phyloP scores from a whole-genome alignment of 345 rosid genomes.

The Diplotaxis tenuifolia region DNA sequence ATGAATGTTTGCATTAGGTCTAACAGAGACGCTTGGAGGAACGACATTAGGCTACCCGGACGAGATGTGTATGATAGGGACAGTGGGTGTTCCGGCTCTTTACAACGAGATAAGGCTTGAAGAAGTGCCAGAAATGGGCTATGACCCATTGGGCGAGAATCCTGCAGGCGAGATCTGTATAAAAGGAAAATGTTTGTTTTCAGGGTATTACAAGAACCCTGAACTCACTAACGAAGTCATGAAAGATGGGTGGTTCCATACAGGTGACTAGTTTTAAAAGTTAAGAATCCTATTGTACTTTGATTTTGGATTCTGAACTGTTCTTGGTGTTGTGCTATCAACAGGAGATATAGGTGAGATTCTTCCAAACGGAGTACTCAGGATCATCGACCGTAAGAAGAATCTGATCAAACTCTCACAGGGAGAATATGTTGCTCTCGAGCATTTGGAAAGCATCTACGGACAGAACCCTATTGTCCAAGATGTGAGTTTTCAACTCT shows the following conservation, averaged over 20 bases:
- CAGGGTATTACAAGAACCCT: not conserved
- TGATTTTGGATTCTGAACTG: not conserved
- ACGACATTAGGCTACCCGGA: not conserved
- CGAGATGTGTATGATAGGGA: not conserved
- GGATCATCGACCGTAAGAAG: slow-evolving; percentile 86
- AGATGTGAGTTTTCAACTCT: slow-evolving; percentile 49
- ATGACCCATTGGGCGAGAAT: not conserved
- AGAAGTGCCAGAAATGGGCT: not conserved
- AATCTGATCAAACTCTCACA: slow-evolving; percentile 91
- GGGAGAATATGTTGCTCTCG: slow-evolving; percentile 91
- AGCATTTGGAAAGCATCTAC: slow-evolving; percentile 73
- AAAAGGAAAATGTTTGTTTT: not conserved
- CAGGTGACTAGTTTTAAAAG: not conserved
- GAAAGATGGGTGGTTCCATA: not conserved
- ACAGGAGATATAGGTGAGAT: slow-evolving; percentile 88
- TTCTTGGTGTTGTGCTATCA: not conserved
- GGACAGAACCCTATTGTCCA: slow-evolving; percentile 54
- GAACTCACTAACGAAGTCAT: not conserved
- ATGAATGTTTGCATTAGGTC: slow-evolving; percentile 44
- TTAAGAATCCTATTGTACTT: not conserved
- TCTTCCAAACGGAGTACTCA: slow-evolving; percentile 71
- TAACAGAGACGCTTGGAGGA: slow-evolving; percentile 94
- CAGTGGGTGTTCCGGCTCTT: not conserved
- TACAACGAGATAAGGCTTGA: not conserved
- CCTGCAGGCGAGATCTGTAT: not conserved